These are phyloP conservation scores for Saccharomycopsis guyanensis DNA, from an alignment of 805 yeast species.

Conservation along the genomic window DNA sequence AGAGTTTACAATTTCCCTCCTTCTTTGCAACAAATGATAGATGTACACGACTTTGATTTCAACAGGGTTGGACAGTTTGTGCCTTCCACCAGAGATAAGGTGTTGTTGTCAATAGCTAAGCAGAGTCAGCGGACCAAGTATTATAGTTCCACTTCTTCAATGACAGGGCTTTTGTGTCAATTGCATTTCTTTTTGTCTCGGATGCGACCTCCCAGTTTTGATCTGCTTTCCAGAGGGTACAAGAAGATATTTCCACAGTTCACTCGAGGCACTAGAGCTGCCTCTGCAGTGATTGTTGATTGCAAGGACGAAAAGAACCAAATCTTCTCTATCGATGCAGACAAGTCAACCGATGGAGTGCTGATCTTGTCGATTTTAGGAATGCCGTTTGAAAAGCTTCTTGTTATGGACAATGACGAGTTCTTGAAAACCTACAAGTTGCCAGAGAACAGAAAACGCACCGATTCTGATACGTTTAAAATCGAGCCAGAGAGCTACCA, in stretches of 20 bases:
- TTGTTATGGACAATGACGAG: slow-evolving; percentile 52
- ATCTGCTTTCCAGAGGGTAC: slow-evolving; percentile 36
- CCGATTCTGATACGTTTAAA: slow-evolving; percentile 20
- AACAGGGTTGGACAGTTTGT: slow-evolving; percentile 48
- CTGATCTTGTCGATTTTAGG: slow-evolving; percentile 69
- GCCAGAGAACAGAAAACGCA: background rate
- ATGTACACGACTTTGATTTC: slow-evolving; percentile 60
- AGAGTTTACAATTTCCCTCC: slow-evolving; percentile 63
- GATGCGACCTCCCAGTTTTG: slow-evolving; percentile 44
- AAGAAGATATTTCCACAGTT: slow-evolving; percentile 30
- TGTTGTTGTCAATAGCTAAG: slow-evolving; percentile 29
- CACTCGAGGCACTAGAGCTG: slow-evolving; percentile 39
- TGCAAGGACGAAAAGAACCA: slow-evolving; percentile 24
- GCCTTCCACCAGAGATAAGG: slow-evolving; percentile 59
- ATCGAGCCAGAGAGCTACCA: slow-evolving; percentile 45
- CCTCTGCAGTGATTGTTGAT: slow-evolving; percentile 52
- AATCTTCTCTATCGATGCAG: slow-evolving; percentile 62
- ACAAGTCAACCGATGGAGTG: slow-evolving; percentile 58
- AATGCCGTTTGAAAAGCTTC: slow-evolving; percentile 65
- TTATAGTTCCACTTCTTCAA: slow-evolving; percentile 79
- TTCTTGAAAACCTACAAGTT: slow-evolving; percentile 35
- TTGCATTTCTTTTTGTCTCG: slow-evolving; percentile 66
- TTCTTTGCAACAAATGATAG: slow-evolving; percentile 48
- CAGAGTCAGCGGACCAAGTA: slow-evolving; percentile 28
- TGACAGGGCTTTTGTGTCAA: slow-evolving; percentile 71